Evolutionary conservation across 768 basidiomycete species (phyloP).

Genomic region (Lactarius trivialis): DNA sequence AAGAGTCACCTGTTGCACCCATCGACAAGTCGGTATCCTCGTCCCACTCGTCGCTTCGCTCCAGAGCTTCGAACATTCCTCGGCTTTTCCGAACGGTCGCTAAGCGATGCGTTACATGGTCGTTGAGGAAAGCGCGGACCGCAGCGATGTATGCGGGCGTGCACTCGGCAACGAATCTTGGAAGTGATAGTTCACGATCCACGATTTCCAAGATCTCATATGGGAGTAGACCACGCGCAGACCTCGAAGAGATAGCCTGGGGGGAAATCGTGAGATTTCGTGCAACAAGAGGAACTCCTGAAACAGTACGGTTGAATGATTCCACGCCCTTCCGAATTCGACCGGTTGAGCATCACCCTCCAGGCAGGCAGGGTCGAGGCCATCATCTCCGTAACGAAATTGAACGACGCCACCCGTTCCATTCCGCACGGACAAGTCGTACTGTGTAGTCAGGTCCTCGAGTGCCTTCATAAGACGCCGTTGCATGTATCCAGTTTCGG

Average conservation of each 20-base stretch:
- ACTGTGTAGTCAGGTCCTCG: constrained; percentile 94
- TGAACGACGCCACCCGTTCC: constrained; percentile 94
- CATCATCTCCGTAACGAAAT: constrained; percentile 95
- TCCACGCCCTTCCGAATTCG: constrained; percentile 83
- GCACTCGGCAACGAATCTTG: constrained; percentile 61
- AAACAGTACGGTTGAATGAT: constrained; percentile 62
- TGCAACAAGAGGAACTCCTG: background rate
- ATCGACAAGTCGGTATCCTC: constrained; percentile 68
- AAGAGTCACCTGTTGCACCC: constrained; percentile 55
- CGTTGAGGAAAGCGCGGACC: constrained; percentile 62
- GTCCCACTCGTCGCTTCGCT: constrained; percentile 70
- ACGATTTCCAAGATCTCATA: constrained; percentile 78
- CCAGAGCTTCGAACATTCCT: constrained; percentile 80
- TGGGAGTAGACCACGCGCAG: constrained; percentile 66
- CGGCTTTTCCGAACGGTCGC: constrained; percentile 60
- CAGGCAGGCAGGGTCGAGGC: constrained; percentile 91
- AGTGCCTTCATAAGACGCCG: constrained; percentile 97
- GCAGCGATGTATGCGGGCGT: constrained; percentile 62
- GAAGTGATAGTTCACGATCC: constrained; percentile 51
- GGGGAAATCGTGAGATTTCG: constrained; percentile 1
- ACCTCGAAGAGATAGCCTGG: constrained; percentile 58
- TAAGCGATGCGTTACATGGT: constrained; percentile 59
- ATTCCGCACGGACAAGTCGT: constrained; percentile 93
- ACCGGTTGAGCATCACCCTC: constrained; percentile 95
- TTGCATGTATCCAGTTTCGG: constrained; percentile 99